Conservation (phyloP, 805 yeast species). For the Jamesozyma spencerorum region DNA sequence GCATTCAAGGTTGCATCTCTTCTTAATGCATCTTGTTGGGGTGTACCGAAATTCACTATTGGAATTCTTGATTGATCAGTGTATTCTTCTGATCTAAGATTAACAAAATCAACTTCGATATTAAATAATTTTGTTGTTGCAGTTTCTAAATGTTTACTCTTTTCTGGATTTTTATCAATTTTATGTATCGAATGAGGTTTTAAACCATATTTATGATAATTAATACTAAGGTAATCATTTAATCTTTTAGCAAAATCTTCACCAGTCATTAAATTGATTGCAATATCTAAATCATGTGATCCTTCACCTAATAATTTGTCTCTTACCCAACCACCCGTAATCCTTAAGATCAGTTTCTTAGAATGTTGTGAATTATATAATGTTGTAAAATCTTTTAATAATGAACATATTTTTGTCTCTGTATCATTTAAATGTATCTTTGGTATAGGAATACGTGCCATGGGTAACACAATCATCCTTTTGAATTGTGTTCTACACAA, state of each 20-base stretch:
- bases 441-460: not conserved
- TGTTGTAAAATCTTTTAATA: conserved; percentile 25
- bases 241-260: conserved; percentile 70
- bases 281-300: conserved; percentile 86
- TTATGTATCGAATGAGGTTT: conserved; percentile 50
- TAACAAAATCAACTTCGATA: conserved; percentile 88
- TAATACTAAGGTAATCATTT: conserved; percentile 37
- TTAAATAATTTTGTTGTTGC: conserved; percentile 84
- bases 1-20: conserved; percentile 96
- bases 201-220: conserved; percentile 27
- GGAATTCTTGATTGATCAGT: conserved; percentile 85
- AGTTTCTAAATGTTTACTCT: conserved; percentile 92
- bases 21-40: conserved; percentile 81
- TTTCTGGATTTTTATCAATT: conserved; percentile 87
- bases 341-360: conserved; percentile 43
- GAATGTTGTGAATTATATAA: no score
- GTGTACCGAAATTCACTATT: conserved; percentile 71
- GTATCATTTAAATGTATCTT: conserved; percentile 8
- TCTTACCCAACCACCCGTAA: conserved; percentile 98
- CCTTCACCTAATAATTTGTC: conserved; percentile 78
- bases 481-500: no score
- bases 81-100: conserved; percentile 79
- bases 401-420: conserved; percentile 22
- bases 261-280: conserved; percentile 77
- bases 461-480: no score